Evolutionary conservation across 2,329 filamentous ascomycete genomes (phyloP), one percentile per base, ranked within the genome.

Genomic region (Alternaria viburni): DNA sequence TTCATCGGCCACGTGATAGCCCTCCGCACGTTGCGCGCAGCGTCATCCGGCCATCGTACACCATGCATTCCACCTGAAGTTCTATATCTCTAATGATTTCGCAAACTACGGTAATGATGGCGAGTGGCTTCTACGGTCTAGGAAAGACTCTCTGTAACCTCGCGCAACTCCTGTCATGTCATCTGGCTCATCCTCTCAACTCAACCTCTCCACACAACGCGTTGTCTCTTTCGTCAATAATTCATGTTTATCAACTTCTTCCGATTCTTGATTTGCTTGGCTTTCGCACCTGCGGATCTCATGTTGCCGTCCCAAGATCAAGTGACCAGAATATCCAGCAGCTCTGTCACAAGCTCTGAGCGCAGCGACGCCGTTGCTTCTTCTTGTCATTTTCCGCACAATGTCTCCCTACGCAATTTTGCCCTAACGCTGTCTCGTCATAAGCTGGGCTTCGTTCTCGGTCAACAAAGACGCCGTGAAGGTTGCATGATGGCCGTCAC

Each of bases 271-370:
- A 9, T 32, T 11, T 32, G 0, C 19, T 51, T 5, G 12, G 17
- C 11, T 21, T 51, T 32, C n/a, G 49, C 7, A 32, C 49, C 49
- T 32, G 13, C 11, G 26, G 8, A 21, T 17, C 17, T 5, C 17
- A 19, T 21, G 17, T 45, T 8, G 17, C 17, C 26, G 28, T 26
- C 12, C 5, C 17, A 13, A 23, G 6, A 19, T 15, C 6, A 2
- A 17, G 6, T 3, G 4, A 41, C n/a, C n/a, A 41, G 9, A 41
- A 41, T 9, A 41, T 15, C n/a, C 36, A 17, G n/a, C 36, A 5
- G n/a, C 36, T 11, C 5, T 41, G 6, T 3, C n/a, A 17, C 0
- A 17, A n/a, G 0, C n/a, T 11, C 36, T 41, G 15, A 0, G 9
- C n/a, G 36, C 36, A 10, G n/a, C 36, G n/a, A 6, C 36, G 36